Base-by-base conservation (phyloP, 805 yeast genomes). In the Wickerhamomyces pijperi region DNA sequence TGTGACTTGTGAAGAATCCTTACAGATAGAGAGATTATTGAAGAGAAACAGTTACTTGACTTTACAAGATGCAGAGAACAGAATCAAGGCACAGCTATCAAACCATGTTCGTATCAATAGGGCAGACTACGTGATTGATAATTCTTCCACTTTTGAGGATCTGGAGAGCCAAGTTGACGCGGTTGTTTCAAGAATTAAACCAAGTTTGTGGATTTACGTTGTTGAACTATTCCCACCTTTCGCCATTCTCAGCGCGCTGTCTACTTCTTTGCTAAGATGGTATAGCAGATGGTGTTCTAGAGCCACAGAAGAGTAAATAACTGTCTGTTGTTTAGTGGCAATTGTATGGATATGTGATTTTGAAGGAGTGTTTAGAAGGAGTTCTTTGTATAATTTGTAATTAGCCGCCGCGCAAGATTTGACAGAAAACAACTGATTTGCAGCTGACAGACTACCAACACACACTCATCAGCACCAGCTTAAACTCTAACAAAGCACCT, bases 1-100 rank as follows among this genome's bases (percentile, higher is more conserved):
- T 14, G 85, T 88, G 0, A 58, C 78, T 1, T 82, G 94, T 46
- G 62, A 65, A 12, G 62, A 61, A 17, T 69, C 70, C 2, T 42
- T 58, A 2, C 97, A 92, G 55, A 45, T 81, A 31, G 60, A 68
- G 44, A 65, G 98, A 41, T 65, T 92, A 32, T 52, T 70, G 43
- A 48, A 47, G 2, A 67, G 99, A 47, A 87, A 92, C 51, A 73
- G 81, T 0, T 79, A 76, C 21, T 58, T 90, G 46, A 54, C 76
- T 2, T 55, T 50, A 25, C 76, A 74, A 14, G 95, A 88, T 41
- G 90, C 90, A 1, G 51, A 63, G 8, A 71, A 79, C 42, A 67
- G 97, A 41, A 82, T 92, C 21, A 65, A 64, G 7, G 72, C 85
- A 37, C 99, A 92, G 56, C 77, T 87, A 82, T 54, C 79, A 2